Percentiles rank a stretch among this genome's conserved stretches.
Evolutionary conservation across 2,329 filamentous ascomycete genomes (phyloP).

Genomic region (Raffaelea arxii): DNA sequence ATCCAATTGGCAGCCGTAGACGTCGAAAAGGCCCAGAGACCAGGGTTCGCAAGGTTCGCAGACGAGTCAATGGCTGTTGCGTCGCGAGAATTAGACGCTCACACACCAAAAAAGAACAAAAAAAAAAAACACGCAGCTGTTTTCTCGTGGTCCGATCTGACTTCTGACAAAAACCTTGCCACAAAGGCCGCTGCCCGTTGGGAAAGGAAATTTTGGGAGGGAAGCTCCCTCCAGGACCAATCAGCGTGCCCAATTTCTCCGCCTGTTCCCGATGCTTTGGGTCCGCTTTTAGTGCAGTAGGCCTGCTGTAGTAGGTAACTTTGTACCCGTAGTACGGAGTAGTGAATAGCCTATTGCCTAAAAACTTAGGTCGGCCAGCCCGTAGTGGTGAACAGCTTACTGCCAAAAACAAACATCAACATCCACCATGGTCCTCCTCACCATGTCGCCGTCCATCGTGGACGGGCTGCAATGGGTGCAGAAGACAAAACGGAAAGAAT

Average conservation of each 20-base stretch:
- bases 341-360: too few species aligned
- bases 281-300: not conserved
- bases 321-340: too few species aligned
- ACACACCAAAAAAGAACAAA: too few species aligned
- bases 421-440: slow-evolving; percentile 61
- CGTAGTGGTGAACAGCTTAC: too few species aligned
- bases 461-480: slow-evolving; percentile 40
- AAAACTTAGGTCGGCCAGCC: too few species aligned
- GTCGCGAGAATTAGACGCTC: too few species aligned
- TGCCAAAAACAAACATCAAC: not conserved
- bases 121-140: not conserved
- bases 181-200: not conserved
- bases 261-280: not conserved
- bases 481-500: not conserved
- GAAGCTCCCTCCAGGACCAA: not conserved
- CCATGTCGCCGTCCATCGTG: slow-evolving; percentile 61
- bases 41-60: not conserved
- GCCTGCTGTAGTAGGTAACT: too few species aligned
- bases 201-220: not conserved
- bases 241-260: not conserved
- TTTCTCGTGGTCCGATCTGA: not conserved
- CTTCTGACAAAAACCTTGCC: not conserved
- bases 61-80: not conserved
- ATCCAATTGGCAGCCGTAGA: too few species aligned
- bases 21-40: too few species aligned